Percentiles rank a stretch among this genome's conserved stretches.
Evolutionary conservation across 2,329 filamentous ascomycete genomes (phyloP).

Genomic region (Fusarium sp.): DNA sequence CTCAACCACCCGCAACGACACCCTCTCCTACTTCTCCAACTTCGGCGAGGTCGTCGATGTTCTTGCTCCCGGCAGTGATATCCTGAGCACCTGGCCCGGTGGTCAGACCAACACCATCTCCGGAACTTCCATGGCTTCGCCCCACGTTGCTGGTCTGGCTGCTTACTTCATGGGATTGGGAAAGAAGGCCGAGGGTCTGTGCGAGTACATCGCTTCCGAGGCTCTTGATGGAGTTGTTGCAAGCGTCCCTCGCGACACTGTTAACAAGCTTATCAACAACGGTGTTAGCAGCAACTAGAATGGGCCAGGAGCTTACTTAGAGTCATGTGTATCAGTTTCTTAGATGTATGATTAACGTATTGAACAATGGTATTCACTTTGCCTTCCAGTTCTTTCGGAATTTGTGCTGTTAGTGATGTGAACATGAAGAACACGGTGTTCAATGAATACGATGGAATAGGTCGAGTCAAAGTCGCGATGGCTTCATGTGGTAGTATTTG

Average conservation of each 20-base stretch:
- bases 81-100: constrained; percentile 63
- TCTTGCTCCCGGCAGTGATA: constrained; percentile 61
- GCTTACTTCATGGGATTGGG: constrained; percentile 57
- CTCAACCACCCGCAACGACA: constrained; percentile 57
- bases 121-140: constrained; percentile 60
- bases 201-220: constrained; percentile 36
- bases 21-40: constrained; percentile 64
- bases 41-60: constrained; percentile 63
- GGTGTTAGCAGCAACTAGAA: constrained; percentile 28
- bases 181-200: constrained; percentile 36
- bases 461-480: not conserved
- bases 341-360: constrained; percentile 28
- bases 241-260: constrained; percentile 18
- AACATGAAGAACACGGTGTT: not conserved
- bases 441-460: not conserved
- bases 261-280: constrained; percentile 42
- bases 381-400: not conserved
- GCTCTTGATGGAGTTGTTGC: constrained; percentile 30
- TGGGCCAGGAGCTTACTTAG: not conserved
- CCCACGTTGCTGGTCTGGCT: constrained; percentile 57
- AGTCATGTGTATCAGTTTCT: constrained; percentile 1
- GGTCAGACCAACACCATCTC: constrained; percentile 56
- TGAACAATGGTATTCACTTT: constrained; percentile 7
- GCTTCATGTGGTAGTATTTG: not conserved
- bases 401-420: not conserved